Base-by-base conservation (phyloP, 176 grass and related monocot genomes). In the Ampelocalamus luodianensis region DNA sequence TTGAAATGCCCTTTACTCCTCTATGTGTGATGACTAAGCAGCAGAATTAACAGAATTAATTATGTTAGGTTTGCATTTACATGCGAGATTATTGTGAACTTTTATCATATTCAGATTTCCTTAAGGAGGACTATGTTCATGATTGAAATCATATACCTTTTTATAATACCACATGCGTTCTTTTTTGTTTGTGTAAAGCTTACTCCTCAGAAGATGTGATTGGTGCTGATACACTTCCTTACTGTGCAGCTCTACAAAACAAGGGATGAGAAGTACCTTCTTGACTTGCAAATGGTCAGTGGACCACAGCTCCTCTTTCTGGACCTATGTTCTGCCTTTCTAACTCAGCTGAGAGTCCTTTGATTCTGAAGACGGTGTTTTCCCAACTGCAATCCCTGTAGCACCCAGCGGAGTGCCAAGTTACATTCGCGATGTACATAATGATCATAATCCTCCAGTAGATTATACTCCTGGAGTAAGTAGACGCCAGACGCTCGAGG, bases 291-390 rank as follows among this genome's bases (percentile, higher is more conserved):
- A 85, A 94, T 88, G 71, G 71, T 90, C 13, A 94, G 82, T 51
- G 97, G 97, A 22, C 88, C 93, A 46, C 92, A 92, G 74, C 75
- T 96, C 13, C 93, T 96, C 74, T 99, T 99, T 87, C 89, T 99
- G 84, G 92, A 96, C 76, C 32, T 99, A 49, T 96, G 93, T 76
- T 78, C 93, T 72, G 91, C 90, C 59, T 96, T 99, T 72, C 85
- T 99, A 54, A 89, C 89, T 29, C 96, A 99, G 84, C 90, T 96
- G 63, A 94, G 91, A 70, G 91, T 99, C 39, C 70, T 99, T 46
- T 96, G 83, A 93, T 53, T 26, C 80, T 79, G 67, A 66, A 69
- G 40, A 60, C 29, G 14, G 78, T 62, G 62, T 44, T 74, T 84
- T 79, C 48, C 16, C 42, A 69, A 64, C 60, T 51, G 56, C 70